Conservation (phyloP, 2,329 filamentous ascomycete genomes). For the Colletotrichum truncatum region DNA sequence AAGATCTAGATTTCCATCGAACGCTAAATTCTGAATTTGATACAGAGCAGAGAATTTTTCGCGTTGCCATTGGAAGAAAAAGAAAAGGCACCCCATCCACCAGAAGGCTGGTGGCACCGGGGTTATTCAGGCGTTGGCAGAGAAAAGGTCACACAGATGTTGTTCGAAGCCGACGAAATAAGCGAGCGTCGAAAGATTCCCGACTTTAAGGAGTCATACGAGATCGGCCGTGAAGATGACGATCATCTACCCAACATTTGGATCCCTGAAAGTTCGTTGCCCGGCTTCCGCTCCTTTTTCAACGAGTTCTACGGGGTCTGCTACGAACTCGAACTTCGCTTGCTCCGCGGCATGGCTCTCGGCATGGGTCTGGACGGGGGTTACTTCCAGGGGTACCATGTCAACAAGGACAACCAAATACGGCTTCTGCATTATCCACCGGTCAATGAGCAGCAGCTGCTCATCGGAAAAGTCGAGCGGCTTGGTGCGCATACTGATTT, state of each 20-base stretch:
- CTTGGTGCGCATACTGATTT: conserved; percentile 43
- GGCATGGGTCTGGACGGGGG: conserved; percentile 43
- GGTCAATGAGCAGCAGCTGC: conserved; percentile 39
- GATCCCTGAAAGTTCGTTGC: conserved; percentile 36
- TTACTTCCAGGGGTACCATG: conserved; percentile 53
- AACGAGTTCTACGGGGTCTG: conserved; percentile 52
- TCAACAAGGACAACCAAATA: conserved; percentile 66
- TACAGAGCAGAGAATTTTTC: conserved; percentile 42
- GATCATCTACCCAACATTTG: conserved; percentile 39
- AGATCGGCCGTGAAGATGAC: conserved; percentile 46
- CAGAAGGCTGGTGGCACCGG: conserved; percentile 45
- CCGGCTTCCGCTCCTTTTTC: conserved; percentile 38
- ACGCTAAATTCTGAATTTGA: not conserved
- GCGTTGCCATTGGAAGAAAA: conserved; percentile 41
- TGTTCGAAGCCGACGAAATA: conserved; percentile 41
- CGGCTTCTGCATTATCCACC: conserved; percentile 65
- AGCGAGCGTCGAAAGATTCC: conserved; percentile 38
- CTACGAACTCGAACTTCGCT: conserved; percentile 50
- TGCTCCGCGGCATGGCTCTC: conserved; percentile 56
- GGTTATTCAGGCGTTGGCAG: conserved; percentile 46
- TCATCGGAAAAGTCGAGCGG: conserved; percentile 30
- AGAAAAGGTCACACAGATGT: conserved; percentile 45
- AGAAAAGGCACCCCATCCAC: conserved; percentile 41
- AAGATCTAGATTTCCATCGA: not conserved
- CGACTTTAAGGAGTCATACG: conserved; percentile 51